Conservation (phyloP, 148 eudicot species). For the Silene uniflora region DNA sequence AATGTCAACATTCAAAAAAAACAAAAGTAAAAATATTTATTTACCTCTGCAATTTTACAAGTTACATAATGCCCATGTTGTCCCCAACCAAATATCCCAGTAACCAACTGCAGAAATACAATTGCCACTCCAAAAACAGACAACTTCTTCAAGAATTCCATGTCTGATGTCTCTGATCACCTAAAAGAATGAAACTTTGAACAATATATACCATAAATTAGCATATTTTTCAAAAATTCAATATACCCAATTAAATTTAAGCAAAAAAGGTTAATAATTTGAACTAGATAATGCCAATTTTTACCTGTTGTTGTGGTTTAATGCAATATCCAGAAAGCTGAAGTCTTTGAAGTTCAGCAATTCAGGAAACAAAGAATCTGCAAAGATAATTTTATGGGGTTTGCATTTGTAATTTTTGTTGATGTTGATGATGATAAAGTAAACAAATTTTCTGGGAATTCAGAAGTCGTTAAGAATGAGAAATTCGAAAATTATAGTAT, state of each 20-base stretch:
- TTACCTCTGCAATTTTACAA: constrained; percentile 76
- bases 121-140: constrained; percentile 10
- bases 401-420: not conserved
- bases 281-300: not conserved
- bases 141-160: constrained; percentile 12
- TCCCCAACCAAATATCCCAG: constrained; percentile 65
- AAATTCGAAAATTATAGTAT: too few relatives aligned
- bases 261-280: not conserved
- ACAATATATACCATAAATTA: too few relatives aligned
- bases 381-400: not conserved
- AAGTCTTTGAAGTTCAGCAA: not conserved
- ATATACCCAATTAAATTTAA: not conserved
- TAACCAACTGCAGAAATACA: constrained; percentile 40
- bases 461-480: not conserved
- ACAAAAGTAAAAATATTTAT: too few relatives aligned
- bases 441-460: not conserved
- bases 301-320: not conserved
- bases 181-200: not conserved
- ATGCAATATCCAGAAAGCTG: not conserved
- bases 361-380: not conserved
- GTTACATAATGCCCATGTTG: constrained; percentile 64
- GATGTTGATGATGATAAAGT: not conserved
- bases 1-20: not conserved
- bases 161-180: constrained; percentile 12
- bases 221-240: not conserved